These are phyloP conservation scores for Cladosporium sp. DNA, from an alignment of 2,329 filamentous ascomycete genomes.

Conservation along the genomic window DNA sequence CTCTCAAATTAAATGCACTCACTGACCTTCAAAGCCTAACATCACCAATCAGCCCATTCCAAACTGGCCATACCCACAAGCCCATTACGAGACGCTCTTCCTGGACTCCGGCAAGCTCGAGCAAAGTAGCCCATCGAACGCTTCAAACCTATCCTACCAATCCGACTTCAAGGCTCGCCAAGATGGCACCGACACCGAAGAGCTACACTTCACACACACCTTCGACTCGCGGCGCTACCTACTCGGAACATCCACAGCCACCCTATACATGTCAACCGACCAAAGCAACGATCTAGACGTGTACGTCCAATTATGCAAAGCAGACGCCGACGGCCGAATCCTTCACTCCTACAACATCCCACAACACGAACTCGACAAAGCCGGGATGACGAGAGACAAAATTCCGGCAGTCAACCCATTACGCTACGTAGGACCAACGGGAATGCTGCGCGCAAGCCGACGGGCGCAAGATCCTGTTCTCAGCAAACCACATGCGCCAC, in stretches of 20 bases:
- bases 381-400: slow-evolving; percentile 46
- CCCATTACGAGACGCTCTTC: background rate
- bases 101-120: background rate
- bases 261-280: slow-evolving; percentile 43
- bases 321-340: slow-evolving; percentile 3
- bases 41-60: background rate
- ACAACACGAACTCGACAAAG: slow-evolving; percentile 18
- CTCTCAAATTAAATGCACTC: too few species aligned
- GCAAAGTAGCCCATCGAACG: background rate
- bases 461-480: background rate
- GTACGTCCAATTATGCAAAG: slow-evolving; percentile 24
- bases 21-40: background rate
- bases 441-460: background rate
- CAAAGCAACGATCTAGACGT: slow-evolving; percentile 26
- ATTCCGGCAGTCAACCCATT: background rate
- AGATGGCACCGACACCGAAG: background rate
- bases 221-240: slow-evolving; percentile 45
- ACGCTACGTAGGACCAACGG: background rate
- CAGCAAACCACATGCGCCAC: background rate
- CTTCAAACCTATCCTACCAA: background rate
- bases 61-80: background rate
- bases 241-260: slow-evolving; percentile 50
- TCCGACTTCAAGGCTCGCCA: background rate
- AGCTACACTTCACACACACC: slow-evolving; percentile 40
- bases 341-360: slow-evolving; percentile 22